Evolutionary conservation across 2,329 filamentous ascomycete genomes (phyloP).

Genomic region (Colletotrichum incanum): DNA sequence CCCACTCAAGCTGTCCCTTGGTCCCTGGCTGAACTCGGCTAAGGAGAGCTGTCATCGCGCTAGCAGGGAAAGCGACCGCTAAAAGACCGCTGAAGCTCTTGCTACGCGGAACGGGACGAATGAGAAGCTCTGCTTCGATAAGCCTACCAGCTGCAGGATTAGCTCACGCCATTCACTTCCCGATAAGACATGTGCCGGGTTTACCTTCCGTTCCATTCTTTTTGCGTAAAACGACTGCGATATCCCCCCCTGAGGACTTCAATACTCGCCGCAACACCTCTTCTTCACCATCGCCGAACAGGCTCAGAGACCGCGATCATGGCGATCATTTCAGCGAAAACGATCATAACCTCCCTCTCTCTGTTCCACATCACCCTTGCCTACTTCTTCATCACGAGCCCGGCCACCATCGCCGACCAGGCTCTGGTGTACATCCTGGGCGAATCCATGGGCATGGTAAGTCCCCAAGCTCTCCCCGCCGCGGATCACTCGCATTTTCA

Average conservation of each 20-base stretch:
- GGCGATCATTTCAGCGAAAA: constrained; percentile 85
- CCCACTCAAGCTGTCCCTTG: constrained; percentile 20
- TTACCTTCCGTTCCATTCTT: background rate
- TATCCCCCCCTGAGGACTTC: background rate
- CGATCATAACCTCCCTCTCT: constrained; percentile 85
- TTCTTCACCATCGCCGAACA: background rate
- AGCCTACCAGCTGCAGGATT: constrained; percentile 14
- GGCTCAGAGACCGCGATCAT: constrained; percentile 63
- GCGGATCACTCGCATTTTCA: background rate
- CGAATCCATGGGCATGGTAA: constrained; percentile 86
- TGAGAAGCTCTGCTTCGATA: constrained; percentile 39
- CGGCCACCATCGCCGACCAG: constrained; percentile 81
- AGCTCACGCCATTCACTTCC: constrained; percentile 16
- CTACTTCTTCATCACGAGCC: constrained; percentile 86
- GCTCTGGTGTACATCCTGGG: constrained; percentile 86
- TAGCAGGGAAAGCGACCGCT: constrained; percentile 26
- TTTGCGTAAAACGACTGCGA: constrained; percentile 18
- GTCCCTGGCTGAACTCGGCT: constrained; percentile 1
- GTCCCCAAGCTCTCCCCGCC: constrained; percentile 45
- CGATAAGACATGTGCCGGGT: constrained; percentile 36
- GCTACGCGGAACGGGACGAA: background rate
- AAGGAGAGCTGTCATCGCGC: constrained; percentile 4
- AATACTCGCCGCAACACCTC: background rate
- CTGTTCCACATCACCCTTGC: constrained; percentile 89
- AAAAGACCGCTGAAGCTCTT: constrained; percentile 4